phyloP scores from a whole-genome alignment of 495 filamentous ascomycete species.

The Thozetella sp. region DNA sequence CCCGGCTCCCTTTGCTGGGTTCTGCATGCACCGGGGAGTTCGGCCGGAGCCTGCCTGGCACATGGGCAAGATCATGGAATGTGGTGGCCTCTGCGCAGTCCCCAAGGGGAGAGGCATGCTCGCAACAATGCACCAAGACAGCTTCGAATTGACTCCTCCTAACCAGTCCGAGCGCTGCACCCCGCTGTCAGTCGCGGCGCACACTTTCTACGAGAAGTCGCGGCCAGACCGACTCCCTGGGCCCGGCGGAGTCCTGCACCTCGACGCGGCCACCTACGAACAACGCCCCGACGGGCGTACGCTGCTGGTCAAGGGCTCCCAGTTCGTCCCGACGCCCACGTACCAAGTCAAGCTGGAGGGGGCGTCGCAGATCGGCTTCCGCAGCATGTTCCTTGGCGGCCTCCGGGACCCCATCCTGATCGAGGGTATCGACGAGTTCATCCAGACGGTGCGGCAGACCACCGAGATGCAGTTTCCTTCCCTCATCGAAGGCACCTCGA shows the following conservation, averaged over 20 bases:
- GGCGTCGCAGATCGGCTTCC: background rate
- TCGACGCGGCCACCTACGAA: background rate
- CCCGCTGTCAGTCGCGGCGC: background rate
- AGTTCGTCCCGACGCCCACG: background rate
- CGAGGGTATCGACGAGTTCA: background rate
- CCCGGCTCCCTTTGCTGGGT: background rate
- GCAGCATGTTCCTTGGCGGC: background rate
- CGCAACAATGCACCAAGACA: background rate
- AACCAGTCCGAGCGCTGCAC: background rate
- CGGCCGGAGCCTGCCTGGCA: background rate
- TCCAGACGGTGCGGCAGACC: background rate
- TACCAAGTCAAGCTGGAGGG: constrained; percentile 1
- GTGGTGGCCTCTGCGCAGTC: background rate
- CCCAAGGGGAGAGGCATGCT: background rate
- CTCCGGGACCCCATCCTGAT: background rate
- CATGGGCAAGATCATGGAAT: constrained; percentile 1
- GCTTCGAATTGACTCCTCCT: background rate
- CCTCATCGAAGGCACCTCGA: background rate
- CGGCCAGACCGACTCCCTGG: background rate
- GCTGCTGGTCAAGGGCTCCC: background rate
- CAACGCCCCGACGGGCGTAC: background rate
- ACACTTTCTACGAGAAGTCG: background rate
- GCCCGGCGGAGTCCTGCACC: background rate
- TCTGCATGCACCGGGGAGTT: background rate
- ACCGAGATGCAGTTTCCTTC: background rate